Evolutionary conservation across 257 asterid genomes (phyloP), one percentile per base, ranked within the genome.

Genomic region (Solanum habrochaites): DNA sequence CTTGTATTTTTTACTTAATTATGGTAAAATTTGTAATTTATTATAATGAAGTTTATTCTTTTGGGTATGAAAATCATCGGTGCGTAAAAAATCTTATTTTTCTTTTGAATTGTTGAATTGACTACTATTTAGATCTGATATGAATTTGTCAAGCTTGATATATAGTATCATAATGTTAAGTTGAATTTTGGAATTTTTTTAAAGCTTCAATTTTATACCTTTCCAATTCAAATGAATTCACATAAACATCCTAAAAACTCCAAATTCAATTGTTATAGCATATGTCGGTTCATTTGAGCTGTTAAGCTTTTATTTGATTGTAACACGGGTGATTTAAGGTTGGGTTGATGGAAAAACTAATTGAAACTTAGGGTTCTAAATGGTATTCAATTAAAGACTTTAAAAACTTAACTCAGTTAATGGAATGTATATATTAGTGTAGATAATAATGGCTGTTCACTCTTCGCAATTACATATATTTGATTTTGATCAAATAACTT

Each of bases 211-310:
- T 11, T 52, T 82, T 88, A 71, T 78, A 64, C 39, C 87, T 87
- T 85, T 77, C 21, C 40, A 39, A 49, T 62, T 81, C 71, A 81
- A 39, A 10, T 87, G 78, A 21, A 74, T 21, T 6, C 15, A 32
- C 77, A 35, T 42, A 31, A 72, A 91, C 94, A 94, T 93, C 97
- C 94, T 92, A 92, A 91, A 86, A 84, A 32, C 69, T 89, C 71
- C 78, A 78, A 74, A 35, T n/a, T 42, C 58, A 3, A 11, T 43
- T 66, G 31, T 77, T 11, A 40, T 69, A 85, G 25, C 39, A 66
- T 87, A 87, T 29, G 56, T 73, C 47, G 62, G 71, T 83, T 89
- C 80, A 27, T n/a, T 10, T 86, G 70, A 67, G 12, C 40, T 71
- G 23, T 82, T 69, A 82, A 7, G 29, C 75, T 81, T 4, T 74